These are phyloP conservation scores for Phaeosphaeria sp. DNA, from an alignment of 2,329 filamentous ascomycete genomes.

Conservation along the genomic window DNA sequence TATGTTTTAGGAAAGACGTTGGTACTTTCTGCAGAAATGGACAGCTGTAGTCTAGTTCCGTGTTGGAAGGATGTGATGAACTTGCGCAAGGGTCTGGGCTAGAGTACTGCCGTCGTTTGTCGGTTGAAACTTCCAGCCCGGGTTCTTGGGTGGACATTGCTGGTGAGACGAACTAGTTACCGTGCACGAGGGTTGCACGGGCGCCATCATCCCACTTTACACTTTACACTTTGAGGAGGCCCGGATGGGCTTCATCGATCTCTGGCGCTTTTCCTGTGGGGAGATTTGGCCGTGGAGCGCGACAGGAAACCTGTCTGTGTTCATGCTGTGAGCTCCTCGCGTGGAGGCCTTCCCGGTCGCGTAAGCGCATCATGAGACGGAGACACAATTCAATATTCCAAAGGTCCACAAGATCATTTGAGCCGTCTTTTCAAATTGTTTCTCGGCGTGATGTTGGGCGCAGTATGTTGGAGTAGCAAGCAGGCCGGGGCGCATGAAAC, in stretches of 20 bases:
- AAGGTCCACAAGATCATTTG: not conserved
- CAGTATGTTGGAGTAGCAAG: not conserved
- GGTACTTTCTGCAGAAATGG: constrained; percentile 5
- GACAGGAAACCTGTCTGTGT: not conserved
- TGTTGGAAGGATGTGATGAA: constrained; percentile 3
- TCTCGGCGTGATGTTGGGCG: not conserved
- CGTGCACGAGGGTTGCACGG: constrained; percentile 30
- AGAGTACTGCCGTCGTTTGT: constrained; percentile 2
- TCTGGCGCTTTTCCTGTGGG: not conserved
- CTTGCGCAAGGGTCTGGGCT: constrained; percentile 2
- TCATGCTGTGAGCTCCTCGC: not conserved
- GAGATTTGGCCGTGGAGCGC: too few species aligned
- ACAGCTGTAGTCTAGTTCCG: constrained; percentile 15
- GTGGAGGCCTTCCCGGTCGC: not conserved
- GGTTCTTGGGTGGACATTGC: constrained; percentile 20
- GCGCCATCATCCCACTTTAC: constrained; percentile 11
- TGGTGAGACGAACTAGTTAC: constrained; percentile 20
- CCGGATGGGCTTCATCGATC: not conserved
- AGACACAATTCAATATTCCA: not conserved
- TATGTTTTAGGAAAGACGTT: not conserved
- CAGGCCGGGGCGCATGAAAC: constrained; percentile 32
- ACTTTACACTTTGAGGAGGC: not conserved
- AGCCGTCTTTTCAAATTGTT: not conserved
- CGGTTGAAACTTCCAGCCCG: constrained; percentile 21
- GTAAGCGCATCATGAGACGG: not conserved